Conservation (phyloP, 2,329 filamentous ascomycete genomes). For the Cercospora canescens region DNA sequence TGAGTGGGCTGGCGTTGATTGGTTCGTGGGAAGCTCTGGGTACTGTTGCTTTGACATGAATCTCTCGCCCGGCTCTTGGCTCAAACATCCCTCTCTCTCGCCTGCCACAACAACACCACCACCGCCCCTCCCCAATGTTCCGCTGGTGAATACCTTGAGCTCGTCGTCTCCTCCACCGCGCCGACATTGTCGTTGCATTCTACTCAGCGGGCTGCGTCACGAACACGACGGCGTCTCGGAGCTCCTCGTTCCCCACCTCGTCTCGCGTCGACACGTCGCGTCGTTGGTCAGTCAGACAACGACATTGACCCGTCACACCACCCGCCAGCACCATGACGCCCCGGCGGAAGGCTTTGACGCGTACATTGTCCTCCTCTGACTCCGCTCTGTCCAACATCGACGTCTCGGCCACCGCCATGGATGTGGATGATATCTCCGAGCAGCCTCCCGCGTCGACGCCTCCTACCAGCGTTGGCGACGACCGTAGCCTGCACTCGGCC, state of each 20-base stretch:
- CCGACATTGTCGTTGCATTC: background rate
- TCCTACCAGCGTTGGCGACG: conserved; percentile 66
- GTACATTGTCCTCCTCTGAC: conserved; percentile 43
- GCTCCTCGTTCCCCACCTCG: background rate
- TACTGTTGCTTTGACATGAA: conserved; percentile 2
- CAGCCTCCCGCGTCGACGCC: conserved; percentile 65
- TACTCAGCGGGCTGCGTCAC: background rate
- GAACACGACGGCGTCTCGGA: background rate
- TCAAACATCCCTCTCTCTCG: background rate
- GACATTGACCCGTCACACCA: background rate
- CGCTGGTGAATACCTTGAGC: background rate
- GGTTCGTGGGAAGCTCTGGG: background rate
- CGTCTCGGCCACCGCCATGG: conserved; percentile 34
- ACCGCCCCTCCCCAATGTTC: background rate
- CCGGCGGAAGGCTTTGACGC: conserved; percentile 15
- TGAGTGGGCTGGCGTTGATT: background rate
- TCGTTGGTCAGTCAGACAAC: background rate
- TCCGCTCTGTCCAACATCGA: conserved; percentile 46
- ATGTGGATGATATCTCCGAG: conserved; percentile 39
- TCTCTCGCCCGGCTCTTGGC: background rate
- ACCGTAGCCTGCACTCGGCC: conserved; percentile 53
- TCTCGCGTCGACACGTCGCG: conserved; percentile 2
- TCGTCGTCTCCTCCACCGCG: background rate
- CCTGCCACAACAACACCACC: background rate
- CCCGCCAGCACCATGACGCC: background rate